phyloP scores from a whole-genome alignment of 108 stramenopile species.

The Skeletonema potamos region DNA sequence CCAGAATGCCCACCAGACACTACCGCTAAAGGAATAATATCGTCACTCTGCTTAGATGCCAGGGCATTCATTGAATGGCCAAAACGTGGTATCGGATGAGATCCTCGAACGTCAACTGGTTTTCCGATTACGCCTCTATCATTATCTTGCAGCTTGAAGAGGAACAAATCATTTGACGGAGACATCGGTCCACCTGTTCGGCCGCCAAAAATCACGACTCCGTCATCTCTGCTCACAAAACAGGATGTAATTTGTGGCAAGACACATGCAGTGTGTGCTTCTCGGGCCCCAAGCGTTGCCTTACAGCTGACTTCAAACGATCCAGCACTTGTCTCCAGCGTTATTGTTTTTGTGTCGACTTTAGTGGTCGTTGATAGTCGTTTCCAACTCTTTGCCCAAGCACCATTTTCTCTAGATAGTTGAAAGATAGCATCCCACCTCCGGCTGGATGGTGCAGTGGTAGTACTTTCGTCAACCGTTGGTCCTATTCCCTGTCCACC shows the following conservation, averaged over 20 bases:
- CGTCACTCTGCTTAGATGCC: conserved; percentile 11
- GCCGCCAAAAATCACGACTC: conserved; percentile 36
- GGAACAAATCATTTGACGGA: conserved; percentile 44
- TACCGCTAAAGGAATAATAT: conserved; percentile 26
- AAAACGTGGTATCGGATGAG: conserved; percentile 61
- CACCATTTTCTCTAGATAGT: conserved; percentile 19
- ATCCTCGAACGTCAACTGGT: conserved; percentile 50
- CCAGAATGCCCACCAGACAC: conserved; percentile 34
- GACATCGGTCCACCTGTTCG: conserved; percentile 33
- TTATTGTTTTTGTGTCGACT: background rate
- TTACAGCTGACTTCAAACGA: conserved; percentile 18
- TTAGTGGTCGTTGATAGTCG: background rate
- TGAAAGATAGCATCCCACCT: conserved; percentile 48
- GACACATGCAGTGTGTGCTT: conserved; percentile 41
- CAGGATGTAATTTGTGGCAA: conserved; percentile 7
- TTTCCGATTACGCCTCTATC: conserved; percentile 9
- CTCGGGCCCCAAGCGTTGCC: conserved; percentile 19
- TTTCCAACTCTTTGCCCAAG: conserved; percentile 44
- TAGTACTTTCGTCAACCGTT: background rate
- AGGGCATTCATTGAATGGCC: conserved; percentile 71
- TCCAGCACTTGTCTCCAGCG: conserved; percentile 16
- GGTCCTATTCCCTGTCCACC: conserved; percentile 87
- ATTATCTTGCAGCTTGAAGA: conserved; percentile 39
- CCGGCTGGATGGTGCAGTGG: conserved; percentile 7
- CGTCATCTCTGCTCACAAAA: background rate